Evolutionary conservation across 2,329 filamentous ascomycete species (phyloP).

Genomic region (Epichloe sylvatica): DNA sequence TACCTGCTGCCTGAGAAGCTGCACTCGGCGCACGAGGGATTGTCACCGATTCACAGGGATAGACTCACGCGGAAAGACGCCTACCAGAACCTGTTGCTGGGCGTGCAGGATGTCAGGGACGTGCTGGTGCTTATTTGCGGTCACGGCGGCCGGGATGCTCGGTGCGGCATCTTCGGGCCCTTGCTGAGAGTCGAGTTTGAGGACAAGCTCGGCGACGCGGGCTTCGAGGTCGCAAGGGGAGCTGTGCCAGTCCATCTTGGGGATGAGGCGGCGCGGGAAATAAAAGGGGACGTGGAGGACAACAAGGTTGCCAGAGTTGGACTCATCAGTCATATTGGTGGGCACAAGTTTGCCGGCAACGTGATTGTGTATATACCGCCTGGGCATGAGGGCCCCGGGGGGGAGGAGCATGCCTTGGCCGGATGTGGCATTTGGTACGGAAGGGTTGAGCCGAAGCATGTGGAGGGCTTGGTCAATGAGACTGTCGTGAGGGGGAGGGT

Average conservation of each 20-base stretch:
- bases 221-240: slow-evolving; percentile 32
- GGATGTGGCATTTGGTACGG: slow-evolving; percentile 75
- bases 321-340: slow-evolving; percentile 65
- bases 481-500: slow-evolving; percentile 52
- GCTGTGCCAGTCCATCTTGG: slow-evolving; percentile 23
- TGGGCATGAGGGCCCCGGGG: slow-evolving; percentile 22
- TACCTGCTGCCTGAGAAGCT: slow-evolving; percentile 51
- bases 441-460: slow-evolving; percentile 58
- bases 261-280: slow-evolving; percentile 5
- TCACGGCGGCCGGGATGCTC: slow-evolving; percentile 65
- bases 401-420: slow-evolving; percentile 41
- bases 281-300: slow-evolving; percentile 9
- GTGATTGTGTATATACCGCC: slow-evolving; percentile 69
- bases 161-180: slow-evolving; percentile 73
- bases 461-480: slow-evolving; percentile 61
- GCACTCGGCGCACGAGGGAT: slow-evolving; percentile 44
- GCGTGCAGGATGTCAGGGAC: slow-evolving; percentile 49
- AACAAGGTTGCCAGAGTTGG: slow-evolving; percentile 44
- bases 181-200: slow-evolving; percentile 59
- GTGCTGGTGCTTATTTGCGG: slow-evolving; percentile 77
- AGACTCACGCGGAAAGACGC: slow-evolving; percentile 35
- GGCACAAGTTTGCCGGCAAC: slow-evolving; percentile 78
- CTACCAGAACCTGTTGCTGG: slow-evolving; percentile 36
- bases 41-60: slow-evolving; percentile 45
- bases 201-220: slow-evolving; percentile 35